phyloP scores from a whole-genome alignment of 2,329 filamentous ascomycete species.

The Westerdykella sp. region DNA sequence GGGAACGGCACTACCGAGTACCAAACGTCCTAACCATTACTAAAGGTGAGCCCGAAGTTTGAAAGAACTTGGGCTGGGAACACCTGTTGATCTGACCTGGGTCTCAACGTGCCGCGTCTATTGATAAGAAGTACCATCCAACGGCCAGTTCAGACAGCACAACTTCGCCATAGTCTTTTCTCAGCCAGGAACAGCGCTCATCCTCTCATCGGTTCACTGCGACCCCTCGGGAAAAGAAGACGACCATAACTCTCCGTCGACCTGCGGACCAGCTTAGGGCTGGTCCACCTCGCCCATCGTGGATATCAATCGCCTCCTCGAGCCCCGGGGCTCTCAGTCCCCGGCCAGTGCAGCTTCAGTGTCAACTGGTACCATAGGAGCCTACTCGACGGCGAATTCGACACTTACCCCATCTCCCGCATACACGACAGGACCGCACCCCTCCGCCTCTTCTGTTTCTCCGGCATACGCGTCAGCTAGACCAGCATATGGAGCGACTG shows the following conservation, averaged over 20 bases:
- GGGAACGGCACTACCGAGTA: no score
- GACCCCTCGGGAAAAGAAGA: background rate
- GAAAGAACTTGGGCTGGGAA: no score
- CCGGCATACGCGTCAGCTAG: conserved; percentile 27
- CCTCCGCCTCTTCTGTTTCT: conserved; percentile 23
- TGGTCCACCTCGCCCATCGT: conserved; percentile 60
- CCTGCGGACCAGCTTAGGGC: conserved; percentile 40
- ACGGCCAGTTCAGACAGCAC: no score
- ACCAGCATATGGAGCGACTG: conserved; percentile 21
- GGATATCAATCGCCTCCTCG: conserved; percentile 91
- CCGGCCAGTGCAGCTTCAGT: conserved; percentile 38
- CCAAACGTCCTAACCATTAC: no score
- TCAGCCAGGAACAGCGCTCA: no score
- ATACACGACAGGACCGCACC: conserved; percentile 27
- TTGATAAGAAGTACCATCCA: no score
- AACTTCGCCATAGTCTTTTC: no score
- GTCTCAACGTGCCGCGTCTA: no score
- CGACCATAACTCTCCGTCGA: conserved; percentile 5
- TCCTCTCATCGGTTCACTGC: no score
- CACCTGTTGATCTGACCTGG: no score
- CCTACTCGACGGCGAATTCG: conserved; percentile 32
- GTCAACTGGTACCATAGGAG: conserved; percentile 40
- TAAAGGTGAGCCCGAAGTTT: no score
- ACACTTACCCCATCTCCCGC: conserved; percentile 33
- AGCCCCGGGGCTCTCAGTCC: conserved; percentile 68